Evolutionary conservation across 129 eudicot genomes (phyloP), one percentile per base, ranked within the genome.

Genomic region (Sambucus nigra): DNA sequence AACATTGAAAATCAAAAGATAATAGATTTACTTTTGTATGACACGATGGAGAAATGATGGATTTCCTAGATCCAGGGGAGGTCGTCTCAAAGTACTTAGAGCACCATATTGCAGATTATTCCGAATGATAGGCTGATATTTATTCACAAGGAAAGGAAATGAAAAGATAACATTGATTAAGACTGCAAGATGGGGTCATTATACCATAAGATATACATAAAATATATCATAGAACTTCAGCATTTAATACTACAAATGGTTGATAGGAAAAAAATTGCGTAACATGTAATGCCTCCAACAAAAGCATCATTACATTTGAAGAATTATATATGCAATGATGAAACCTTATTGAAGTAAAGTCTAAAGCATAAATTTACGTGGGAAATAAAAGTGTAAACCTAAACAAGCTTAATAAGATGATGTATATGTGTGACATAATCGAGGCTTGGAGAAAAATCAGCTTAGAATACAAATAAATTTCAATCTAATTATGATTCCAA

Each of bases 21-120:
- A 53, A 45, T 27, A 55, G 57, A 73, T 94, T 69, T 56, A 88
- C 97, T 95, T 95, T 62, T 88, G 97, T 35, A 67, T 85, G 57
- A 95, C 88, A 63, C 95, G 97, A 63, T 88, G 97, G 32, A 84
- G 79, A 69, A 88, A 88, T 70, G 73, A 78, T 19, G 97, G 85
- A 67, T 88, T 84, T 64, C 93, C 97, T 17, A 95, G 97, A 78
- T 88, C 97, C 64, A 84, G 55, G 50, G 97, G 97, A 56, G 84
- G 93, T 69, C 97, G 80, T 76, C 97, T 76, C 67, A 88, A 71
- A 49, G 97, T 93, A 81, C 97, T 88, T 21, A 88, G 47, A 42
- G 97, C 78, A 76, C 85, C 92, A 53, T 88, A 81, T 81, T 88
- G 97, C 55, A 88, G 83, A 81, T 88, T 88, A 73, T 95, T 84